Base-by-base conservation (phyloP, 805 yeast genomes). In the Yamadazyma kitorensis region DNA sequence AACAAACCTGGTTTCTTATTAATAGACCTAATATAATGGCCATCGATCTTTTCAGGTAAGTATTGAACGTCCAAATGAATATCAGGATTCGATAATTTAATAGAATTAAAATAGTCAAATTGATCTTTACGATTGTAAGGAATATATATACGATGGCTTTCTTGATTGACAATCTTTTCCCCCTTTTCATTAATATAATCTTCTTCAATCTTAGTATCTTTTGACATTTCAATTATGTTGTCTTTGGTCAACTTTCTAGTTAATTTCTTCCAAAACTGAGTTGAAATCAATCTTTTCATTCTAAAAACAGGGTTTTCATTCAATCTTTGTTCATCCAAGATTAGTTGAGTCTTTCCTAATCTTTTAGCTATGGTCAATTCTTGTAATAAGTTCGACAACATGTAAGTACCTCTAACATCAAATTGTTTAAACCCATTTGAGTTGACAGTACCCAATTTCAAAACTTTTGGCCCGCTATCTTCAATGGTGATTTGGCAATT, bases 241-340 rank as follows among this genome's bases (percentile, higher is more conserved):
- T 71, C 61, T 27, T 71, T 71, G 45, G 82, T 85, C 31, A 88
- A 64, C 45, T 73, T 64, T 53, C 97, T 71, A 2, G 95, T 86
- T 40, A 88, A 67, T 34, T 74, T 69, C 40, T 72, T 76, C 97
- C 97, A 88, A 57, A 88, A 88, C 45, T 77, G 81, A 7, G 80
- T 78, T 3, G 78, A 59, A 36, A 88, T 87, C 41, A 88, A 68
- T 42, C 96, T 68, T 23, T 75, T 69, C 55, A 88, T 69, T 39
- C 96, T 69, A 36, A 70, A 72, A 5, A 87, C 95, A 0, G 97
- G 97, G 52, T 86, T 86, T 58, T 88, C 96, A 53, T 78, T 83
- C 38, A 89, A 69, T 41, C 95, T 61, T 6, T 80, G 82, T 55
- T 88, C 96, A 56, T 87, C 96, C 40, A 88, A 59, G 31, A 85